Percentiles rank a stretch among this genome's conserved stretches.
Evolutionary conservation across 192 early-diverging fungal genomes (phyloP).

Genomic region (Mortierella antarctica): DNA sequence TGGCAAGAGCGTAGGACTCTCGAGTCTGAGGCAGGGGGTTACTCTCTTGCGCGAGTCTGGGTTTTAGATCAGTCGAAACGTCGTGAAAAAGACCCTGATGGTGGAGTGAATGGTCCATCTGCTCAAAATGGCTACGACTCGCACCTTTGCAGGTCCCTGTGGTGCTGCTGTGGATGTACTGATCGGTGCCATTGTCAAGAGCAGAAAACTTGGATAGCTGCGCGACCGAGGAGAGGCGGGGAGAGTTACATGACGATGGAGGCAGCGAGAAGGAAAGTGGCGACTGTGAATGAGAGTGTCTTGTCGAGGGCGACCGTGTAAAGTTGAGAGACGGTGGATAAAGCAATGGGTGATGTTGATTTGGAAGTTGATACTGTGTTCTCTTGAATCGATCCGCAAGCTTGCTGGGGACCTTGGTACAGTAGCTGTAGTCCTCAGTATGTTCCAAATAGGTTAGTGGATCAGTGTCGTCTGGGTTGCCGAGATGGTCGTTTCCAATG

Average conservation of each 20-base stretch:
- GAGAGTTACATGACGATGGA: too few species aligned
- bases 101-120: background rate
- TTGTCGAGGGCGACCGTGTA: background rate
- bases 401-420: background rate
- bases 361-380: background rate
- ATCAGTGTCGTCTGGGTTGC: background rate
- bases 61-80: background rate
- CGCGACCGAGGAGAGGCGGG: too few species aligned
- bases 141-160: too few species aligned
- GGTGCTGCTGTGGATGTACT: too few species aligned
- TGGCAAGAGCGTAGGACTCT: slow-evolving; percentile 1
- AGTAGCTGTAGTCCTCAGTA: background rate
- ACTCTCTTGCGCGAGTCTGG: too few species aligned
- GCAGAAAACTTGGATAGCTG: too few species aligned
- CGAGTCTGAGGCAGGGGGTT: background rate
- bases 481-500: background rate
- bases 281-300: background rate
- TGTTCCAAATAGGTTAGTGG: background rate
- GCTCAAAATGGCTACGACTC: too few species aligned
- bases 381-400: too few species aligned
- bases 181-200: too few species aligned
- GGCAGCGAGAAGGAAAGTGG: too few species aligned
- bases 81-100: background rate
- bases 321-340: background rate
- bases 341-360: background rate